phyloP scores from a whole-genome alignment of 257 asterid genomes.

The Solanum dulcamara region DNA sequence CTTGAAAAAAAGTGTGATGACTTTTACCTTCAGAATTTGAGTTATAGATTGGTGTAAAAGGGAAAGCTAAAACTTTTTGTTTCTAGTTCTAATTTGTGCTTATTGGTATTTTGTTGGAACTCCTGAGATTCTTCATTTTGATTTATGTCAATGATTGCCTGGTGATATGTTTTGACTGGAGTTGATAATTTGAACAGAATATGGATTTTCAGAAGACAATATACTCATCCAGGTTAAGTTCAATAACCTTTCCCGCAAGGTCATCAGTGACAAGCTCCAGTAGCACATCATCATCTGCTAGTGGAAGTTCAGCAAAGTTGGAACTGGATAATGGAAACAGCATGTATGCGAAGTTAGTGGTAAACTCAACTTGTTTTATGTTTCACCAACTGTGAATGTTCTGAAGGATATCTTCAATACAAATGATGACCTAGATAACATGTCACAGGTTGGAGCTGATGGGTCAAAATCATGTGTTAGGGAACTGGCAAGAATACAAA shows the following conservation, averaged over 20 bases:
- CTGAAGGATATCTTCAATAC: neutral
- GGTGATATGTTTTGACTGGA: neutral
- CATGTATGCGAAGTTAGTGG: slow-evolving; percentile 80
- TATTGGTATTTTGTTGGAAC: neutral
- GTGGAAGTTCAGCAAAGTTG: slow-evolving; percentile 53
- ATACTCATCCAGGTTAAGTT: slow-evolving; percentile 58
- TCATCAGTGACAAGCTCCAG: slow-evolving; percentile 18
- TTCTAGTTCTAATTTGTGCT: neutral
- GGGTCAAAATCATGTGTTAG: slow-evolving; percentile 91
- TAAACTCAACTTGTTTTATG: slow-evolving; percentile 14
- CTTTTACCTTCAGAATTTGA: neutral
- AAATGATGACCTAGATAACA: neutral
- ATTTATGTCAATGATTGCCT: neutral
- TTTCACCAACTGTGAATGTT: neutral
- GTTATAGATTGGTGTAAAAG: neutral
- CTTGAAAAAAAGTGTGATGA: neutral
- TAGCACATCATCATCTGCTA: slow-evolving; percentile 17
- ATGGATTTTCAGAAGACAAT: slow-evolving; percentile 42
- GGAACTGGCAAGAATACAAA: slow-evolving; percentile 74
- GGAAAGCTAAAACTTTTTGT: neutral
- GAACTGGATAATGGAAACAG: slow-evolving; percentile 64
- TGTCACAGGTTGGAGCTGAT: slow-evolving; percentile 83
- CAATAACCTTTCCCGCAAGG: slow-evolving; percentile 39
- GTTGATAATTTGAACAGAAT: slow-evolving; percentile 31
- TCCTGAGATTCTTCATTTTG: neutral